Conservation (phyloP, 1,139 yeast genomes). For the Suhomyces anneliseae region DNA sequence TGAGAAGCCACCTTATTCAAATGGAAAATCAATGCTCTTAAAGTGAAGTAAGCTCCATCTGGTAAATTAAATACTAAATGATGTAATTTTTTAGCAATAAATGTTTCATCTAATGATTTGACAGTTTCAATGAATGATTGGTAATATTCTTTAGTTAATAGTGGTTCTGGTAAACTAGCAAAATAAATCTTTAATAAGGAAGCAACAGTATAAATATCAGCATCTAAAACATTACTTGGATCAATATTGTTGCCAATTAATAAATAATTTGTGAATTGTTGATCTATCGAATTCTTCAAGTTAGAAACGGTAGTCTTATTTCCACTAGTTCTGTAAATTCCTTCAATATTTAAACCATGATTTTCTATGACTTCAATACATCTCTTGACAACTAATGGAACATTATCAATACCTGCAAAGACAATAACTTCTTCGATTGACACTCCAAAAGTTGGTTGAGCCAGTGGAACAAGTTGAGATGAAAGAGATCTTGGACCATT, state of each 20-base stretch:
- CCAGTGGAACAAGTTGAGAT: slow-evolving; percentile 23
- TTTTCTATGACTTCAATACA: slow-evolving; percentile 85
- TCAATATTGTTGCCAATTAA: slow-evolving; percentile 45
- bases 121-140: slow-evolving; percentile 71
- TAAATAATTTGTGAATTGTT: slow-evolving; percentile 66
- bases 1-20: slow-evolving; percentile 70
- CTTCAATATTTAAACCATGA: slow-evolving; percentile 82
- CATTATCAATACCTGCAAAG: slow-evolving; percentile 81
- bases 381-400: slow-evolving; percentile 86
- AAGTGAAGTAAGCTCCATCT: slow-evolving; percentile 91
- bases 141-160: slow-evolving; percentile 58
- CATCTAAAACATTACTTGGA: slow-evolving; percentile 53
- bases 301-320: slow-evolving; percentile 73
- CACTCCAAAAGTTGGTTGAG: slow-evolving; percentile 73
- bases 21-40: slow-evolving; percentile 82
- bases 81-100: slow-evolving; percentile 74
- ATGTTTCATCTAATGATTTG: slow-evolving; percentile 50
- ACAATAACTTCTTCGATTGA: slow-evolving; percentile 74
- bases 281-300: slow-evolving; percentile 70
- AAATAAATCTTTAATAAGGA: slow-evolving; percentile 70
- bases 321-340: slow-evolving; percentile 85
- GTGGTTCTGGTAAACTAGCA: slow-evolving; percentile 67
- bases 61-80: slow-evolving; percentile 86
- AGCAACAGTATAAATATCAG: slow-evolving; percentile 73
- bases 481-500: slow-evolving; percentile 46